Evolutionary conservation across 1,284 basidiomycete genomes (phyloP), one percentile per base, ranked within the genome.

Genomic region (Leccinum fallax): DNA sequence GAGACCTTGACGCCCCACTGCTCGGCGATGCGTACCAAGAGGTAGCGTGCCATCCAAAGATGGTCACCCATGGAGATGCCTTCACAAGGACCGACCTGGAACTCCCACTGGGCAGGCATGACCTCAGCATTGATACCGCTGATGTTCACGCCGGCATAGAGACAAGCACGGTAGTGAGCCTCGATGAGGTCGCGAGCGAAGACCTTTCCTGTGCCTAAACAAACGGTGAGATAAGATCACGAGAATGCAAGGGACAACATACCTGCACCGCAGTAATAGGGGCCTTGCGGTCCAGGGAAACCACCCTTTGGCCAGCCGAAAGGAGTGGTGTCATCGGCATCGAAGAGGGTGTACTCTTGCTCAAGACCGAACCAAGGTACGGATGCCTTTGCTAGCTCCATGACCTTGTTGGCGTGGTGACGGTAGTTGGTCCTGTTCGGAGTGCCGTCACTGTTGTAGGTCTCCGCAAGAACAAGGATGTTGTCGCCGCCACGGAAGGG

Each of bases 221-320:
- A 10, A 24, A 49, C 58, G 57, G 51, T 67, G 16, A 66, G 58
- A 49, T 15, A 60, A 59, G 57, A 67, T 63, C 66, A 61, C 67
- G 55, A 52, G 34, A 40, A 53, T 21, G 6, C 0, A 8, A 34
- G 54, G 57, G 48, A 62, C 61, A 61, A 62, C 62, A n/a, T 79
- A 92, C 97, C 97, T 79, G 97, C 97, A 85, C 97, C 97, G 76
- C 97, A 99, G 84, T 99, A 99, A 82, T 99, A 99, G 57, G 97
- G 97, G 65, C 97, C 97, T 80, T 99, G 97, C 67, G 97, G 97
- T 74, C 93, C 97, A 66, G 97, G 97, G 92, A 98, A 99, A 81
- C 97, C 97, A 71, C 95, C 94, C 82, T 94, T 94, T 76, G 97
- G 95, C 97, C 97, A 99, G 64, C 95, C 96, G 79, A 85, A 94